Percentiles rank a stretch among this genome's conserved stretches.
phyloP scores from a whole-genome alignment of 495 filamentous ascomycete species.

The Xylaria nigripes region DNA sequence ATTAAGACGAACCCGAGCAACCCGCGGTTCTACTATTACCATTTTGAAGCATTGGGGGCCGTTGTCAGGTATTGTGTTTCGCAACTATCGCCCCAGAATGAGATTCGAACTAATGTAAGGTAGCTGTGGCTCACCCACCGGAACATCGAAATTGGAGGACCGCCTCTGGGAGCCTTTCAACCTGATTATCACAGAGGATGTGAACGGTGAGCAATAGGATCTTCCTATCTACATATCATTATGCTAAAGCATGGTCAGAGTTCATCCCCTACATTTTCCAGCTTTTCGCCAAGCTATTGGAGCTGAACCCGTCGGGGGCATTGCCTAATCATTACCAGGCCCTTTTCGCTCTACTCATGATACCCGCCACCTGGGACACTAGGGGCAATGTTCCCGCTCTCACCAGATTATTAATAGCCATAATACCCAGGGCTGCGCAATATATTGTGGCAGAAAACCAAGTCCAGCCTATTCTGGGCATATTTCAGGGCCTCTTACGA shows the following conservation, averaged over 20 bases:
- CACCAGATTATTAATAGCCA: constrained; percentile 70
- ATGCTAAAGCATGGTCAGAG: constrained; percentile 45
- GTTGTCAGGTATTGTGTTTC: constrained; percentile 56
- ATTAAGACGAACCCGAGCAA: constrained; percentile 94
- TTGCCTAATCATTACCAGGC: constrained; percentile 69
- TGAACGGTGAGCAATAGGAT: constrained; percentile 52
- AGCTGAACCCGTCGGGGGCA: constrained; percentile 64
- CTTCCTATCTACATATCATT: background rate
- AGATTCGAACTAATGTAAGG: constrained; percentile 27
- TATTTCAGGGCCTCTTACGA: constrained; percentile 81
- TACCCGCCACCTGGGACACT: constrained; percentile 74
- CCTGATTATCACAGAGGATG: constrained; percentile 64
- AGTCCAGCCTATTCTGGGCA: constrained; percentile 71
- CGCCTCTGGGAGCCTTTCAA: constrained; percentile 72
- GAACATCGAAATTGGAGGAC: constrained; percentile 54
- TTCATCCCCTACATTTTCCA: constrained; percentile 97
- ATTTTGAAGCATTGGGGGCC: constrained; percentile 95
- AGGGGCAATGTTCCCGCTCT: constrained; percentile 89
- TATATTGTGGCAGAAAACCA: constrained; percentile 63
- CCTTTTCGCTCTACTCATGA: constrained; percentile 65
- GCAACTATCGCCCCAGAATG: background rate
- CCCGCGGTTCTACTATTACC: constrained; percentile 95
- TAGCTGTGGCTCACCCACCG: constrained; percentile 60
- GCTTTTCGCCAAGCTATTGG: constrained; percentile 80
- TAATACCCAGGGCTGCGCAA: constrained; percentile 66